phyloP scores from a whole-genome alignment of 306 rosid species.

The Adenanthera pavonina region DNA sequence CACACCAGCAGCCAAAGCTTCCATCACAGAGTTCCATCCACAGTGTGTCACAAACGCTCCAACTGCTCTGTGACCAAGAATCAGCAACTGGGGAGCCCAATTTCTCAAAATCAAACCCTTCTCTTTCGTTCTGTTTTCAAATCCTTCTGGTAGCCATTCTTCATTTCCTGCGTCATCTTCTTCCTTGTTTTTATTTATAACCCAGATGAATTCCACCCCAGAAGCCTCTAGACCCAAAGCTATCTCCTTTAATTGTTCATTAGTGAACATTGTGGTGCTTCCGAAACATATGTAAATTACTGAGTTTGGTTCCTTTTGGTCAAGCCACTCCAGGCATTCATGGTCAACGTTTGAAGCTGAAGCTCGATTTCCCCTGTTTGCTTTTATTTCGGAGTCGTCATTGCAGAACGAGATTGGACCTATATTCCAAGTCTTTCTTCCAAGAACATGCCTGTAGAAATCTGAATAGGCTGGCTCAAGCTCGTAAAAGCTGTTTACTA shows the following conservation, averaged over 20 bases:
- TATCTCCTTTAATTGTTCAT: constrained; percentile 41
- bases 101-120: constrained; percentile 43
- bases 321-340: constrained; percentile 47
- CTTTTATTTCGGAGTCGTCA: constrained; percentile 8
- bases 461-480: constrained; percentile 40
- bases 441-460: constrained; percentile 31
- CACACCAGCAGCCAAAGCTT: constrained; percentile 44
- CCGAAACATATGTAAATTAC: constrained; percentile 50
- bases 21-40: constrained; percentile 54
- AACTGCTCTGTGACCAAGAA: constrained; percentile 44
- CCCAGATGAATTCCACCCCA: constrained; percentile 50
- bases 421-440: constrained; percentile 40
- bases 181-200: constrained; percentile 35
- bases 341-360: constrained; percentile 25
- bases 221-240: constrained; percentile 46
- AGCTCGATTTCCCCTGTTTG: constrained; percentile 22
- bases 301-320: constrained; percentile 39
- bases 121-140: constrained; percentile 43
- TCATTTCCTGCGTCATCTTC: constrained; percentile 4
- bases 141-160: constrained; percentile 46
- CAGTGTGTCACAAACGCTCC: constrained; percentile 53
- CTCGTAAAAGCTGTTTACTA: constrained; percentile 47
- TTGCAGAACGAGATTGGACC: constrained; percentile 37
- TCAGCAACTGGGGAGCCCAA: constrained; percentile 51
- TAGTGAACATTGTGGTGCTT: constrained; percentile 27